These are phyloP conservation scores for Arthrobotrys megalospora DNA, from an alignment of 2,329 filamentous ascomycete genomes.

Conservation along the genomic window DNA sequence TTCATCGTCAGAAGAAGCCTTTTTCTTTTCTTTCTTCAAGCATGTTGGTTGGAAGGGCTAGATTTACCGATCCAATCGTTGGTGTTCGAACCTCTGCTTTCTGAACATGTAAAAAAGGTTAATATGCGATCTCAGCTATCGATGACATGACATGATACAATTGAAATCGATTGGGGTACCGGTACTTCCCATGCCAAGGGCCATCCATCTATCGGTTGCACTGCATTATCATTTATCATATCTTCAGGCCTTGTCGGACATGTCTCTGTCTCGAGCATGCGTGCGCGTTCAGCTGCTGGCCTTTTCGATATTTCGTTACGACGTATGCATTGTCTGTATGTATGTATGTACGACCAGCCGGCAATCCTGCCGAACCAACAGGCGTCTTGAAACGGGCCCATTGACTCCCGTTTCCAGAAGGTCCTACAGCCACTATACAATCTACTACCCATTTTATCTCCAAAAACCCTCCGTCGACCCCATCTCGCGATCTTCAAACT, in stretches of 20 bases:
- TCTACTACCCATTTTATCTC: background rate
- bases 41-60: conserved; percentile 29
- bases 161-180: conserved; percentile 3
- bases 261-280: background rate
- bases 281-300: background rate
- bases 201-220: background rate
- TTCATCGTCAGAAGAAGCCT: too few species aligned
- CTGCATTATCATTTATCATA: conserved; percentile 21
- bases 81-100: background rate
- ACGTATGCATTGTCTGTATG: background rate
- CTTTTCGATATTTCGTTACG: conserved; percentile 1
- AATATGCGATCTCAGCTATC: conserved; percentile 32
- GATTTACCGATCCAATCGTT: conserved; percentile 60
- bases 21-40: background rate
- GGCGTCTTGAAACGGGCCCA: conserved; percentile 12
- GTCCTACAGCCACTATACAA: conserved; percentile 3
- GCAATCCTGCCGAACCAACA: conserved; percentile 12
- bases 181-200: background rate
- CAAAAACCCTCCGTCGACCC: conserved; percentile 1
- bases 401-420: conserved; percentile 26
- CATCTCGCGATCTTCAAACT: conserved; percentile 44
- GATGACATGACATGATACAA: conserved; percentile 10
- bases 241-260: conserved; percentile 3
- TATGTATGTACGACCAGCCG: background rate
- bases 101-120: background rate